A percentile compares a stretch with the other conserved stretches of the same genome.
Evolutionary conservation across 768 basidiomycete genomes (phyloP).

Genomic region (Phylloporus arenicola): DNA sequence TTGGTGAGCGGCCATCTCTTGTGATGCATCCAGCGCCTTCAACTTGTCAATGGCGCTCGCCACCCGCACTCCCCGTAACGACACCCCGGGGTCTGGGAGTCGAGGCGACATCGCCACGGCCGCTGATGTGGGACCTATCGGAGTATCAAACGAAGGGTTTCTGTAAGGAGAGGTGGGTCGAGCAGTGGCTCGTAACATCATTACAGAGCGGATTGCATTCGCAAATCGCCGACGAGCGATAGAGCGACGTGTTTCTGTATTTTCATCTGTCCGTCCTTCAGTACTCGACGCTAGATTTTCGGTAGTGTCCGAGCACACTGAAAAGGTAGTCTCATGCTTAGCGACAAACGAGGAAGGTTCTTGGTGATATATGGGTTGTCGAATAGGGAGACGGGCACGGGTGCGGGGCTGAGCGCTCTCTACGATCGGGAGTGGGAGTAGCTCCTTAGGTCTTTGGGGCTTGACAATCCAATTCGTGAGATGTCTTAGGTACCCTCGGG

Average conservation of each 20-base stretch:
- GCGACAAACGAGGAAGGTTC: constrained; percentile 16
- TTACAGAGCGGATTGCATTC: constrained; percentile 43
- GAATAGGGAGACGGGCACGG: constrained; percentile 9
- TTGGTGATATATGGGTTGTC: constrained; percentile 15
- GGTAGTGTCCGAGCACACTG: constrained; percentile 21
- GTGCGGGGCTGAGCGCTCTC: constrained; percentile 18
- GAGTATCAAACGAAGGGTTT: constrained; percentile 28
- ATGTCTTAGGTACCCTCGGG: constrained; percentile 20
- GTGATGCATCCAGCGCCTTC: constrained; percentile 35
- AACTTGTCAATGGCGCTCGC: constrained; percentile 38
- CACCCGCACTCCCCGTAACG: constrained; percentile 38
- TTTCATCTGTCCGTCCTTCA: constrained; percentile 28
- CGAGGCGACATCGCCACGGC: constrained; percentile 27
- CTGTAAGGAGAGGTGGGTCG: constrained; percentile 28
- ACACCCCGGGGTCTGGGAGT: constrained; percentile 29
- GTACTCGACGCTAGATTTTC: constrained; percentile 26
- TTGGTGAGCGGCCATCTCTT: constrained; percentile 41
- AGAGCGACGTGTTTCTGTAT: constrained; percentile 20
- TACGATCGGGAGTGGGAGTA: constrained; percentile 23
- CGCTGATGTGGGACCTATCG: constrained; percentile 17
- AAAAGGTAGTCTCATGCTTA: constrained; percentile 21
- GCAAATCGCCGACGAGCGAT: constrained; percentile 35
- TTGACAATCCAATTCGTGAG: constrained; percentile 24
- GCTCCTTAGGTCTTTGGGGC: constrained; percentile 16
- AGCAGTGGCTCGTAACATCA: constrained; percentile 37